phyloP scores from a whole-genome alignment of 352 stramenopile genomes.

The Phytophthora cajani region DNA sequence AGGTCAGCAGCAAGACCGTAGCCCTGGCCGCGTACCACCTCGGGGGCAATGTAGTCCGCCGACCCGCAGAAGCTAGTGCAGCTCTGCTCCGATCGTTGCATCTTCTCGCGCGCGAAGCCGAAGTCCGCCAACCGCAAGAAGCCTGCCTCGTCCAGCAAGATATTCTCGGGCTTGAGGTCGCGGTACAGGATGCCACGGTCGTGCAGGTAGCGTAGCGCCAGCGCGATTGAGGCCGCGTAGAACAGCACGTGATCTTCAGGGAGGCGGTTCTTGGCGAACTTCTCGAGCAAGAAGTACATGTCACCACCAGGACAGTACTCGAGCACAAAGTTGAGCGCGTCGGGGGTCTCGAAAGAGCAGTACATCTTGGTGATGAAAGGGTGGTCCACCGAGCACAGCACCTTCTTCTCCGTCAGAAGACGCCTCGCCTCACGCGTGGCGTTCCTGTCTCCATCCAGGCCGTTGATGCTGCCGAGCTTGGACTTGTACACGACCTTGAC shows the following conservation, averaged over 20 bases:
- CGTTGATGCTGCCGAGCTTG: slow-evolving; percentile 52
- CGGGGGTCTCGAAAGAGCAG: slow-evolving; percentile 90
- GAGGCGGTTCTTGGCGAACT: slow-evolving; percentile 93
- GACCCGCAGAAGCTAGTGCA: slow-evolving; percentile 87
- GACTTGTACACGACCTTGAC: slow-evolving; percentile 84
- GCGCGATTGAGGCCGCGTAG: slow-evolving; percentile 97
- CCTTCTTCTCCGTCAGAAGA: slow-evolving; percentile 97
- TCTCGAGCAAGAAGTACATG: slow-evolving; percentile 94
- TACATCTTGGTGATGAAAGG: slow-evolving; percentile 98
- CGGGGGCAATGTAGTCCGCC: slow-evolving; percentile 86
- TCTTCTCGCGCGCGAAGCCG: slow-evolving; percentile 71
- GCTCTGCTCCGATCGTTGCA: slow-evolving; percentile 59
- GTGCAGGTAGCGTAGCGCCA: slow-evolving; percentile 93
- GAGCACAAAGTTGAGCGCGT: slow-evolving; percentile 98
- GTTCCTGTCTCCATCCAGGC: slow-evolving; percentile 34
- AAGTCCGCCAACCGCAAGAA: slow-evolving; percentile 91
- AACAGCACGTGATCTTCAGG: slow-evolving; percentile 93
- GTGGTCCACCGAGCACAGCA: slow-evolving; percentile 95
- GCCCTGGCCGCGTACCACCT: slow-evolving; percentile 74
- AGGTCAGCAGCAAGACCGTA: slow-evolving; percentile 83
- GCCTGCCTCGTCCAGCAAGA: slow-evolving; percentile 89
- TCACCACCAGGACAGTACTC: slow-evolving; percentile 98
- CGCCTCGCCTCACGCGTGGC: slow-evolving; percentile 57
- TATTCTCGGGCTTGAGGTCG: slow-evolving; percentile 93
- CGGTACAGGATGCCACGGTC: slow-evolving; percentile 84